Evolutionary conservation across 2,329 filamentous ascomycete genomes (phyloP), one percentile per base, ranked within the genome.

Genomic region (Aspergillus sp.): DNA sequence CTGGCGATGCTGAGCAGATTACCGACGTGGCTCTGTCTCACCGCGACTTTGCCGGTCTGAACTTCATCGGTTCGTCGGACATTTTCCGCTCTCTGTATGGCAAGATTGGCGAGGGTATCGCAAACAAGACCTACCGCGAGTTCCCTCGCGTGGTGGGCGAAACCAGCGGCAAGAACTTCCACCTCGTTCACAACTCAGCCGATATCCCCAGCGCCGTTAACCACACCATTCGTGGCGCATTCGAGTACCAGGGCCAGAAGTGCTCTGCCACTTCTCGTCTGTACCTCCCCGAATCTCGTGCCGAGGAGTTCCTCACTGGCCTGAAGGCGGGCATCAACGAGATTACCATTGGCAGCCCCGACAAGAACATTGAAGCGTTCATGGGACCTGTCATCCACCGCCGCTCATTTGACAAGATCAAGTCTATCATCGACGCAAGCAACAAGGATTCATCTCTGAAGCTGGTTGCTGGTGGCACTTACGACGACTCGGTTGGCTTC

Each of bases 141-240:
- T 95, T 95, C 70, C 89, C 88, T 37, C 83, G 88, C 54, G 84
- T 94, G 48, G 87, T 94, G 4, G 88, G 87, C 43, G 88, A 94
- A 75, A 94, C 88, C 31, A 88, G 88, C 44, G 88, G 88, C 62
- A 94, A 94, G 79, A 94, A 94, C 75, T 94, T 90, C 76, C 88
- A 93, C 66, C 69, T 94, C 37, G 68, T 94, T 30, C 88, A 94
- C 71, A 68, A 73, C 11, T 82, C 81, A 4, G 88, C 88, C 29
- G 85, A 93, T 51, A 71, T 91, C 43, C 68, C 79, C 46, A 91
- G 90, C 59, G 87, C 87, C 8, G 88, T 81, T 27, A 76, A 86
- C 54, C 85, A 91, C 63, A 91, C 87, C 2, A 79, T 94, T 28
- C 85, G 89, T 42, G 88, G 86, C 33, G 87, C 88, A 2, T 94